Base-by-base conservation (phyloP, 306 rosid genomes). In the Prunus fruticosa region DNA sequence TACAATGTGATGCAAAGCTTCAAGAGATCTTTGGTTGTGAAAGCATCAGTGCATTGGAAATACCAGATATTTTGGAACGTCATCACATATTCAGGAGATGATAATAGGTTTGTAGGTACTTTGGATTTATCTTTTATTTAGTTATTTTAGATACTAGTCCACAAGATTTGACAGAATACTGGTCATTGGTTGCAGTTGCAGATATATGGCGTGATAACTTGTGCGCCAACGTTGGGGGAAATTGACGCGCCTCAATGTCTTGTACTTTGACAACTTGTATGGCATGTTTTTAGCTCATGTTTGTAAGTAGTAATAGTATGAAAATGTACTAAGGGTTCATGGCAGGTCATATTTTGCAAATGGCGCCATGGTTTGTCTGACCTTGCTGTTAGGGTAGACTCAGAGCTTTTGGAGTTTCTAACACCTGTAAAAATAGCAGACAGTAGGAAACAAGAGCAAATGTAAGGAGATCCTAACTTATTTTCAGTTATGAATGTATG, bases 21-120 rank as follows among this genome's bases (percentile, higher is more conserved):
- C 93, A 82, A 71, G 96, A 90, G 82, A 82, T 92, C 71, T 90
- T 92, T 60, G 93, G 97, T 82, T 88, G 92, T 77, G 91, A 83
- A 70, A 92, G 92, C 84, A 92, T 92, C 76, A 80, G 90, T 49
- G 91, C 96, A 14, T 73, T 87, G 80, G 93, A 93, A 78, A 90
- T 92, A 73, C 91, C 91, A 9, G 93, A 90, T 81, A 91, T 88
- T 64, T 83, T 92, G 85, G 82, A 84, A 34, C 87, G 89, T 62
- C 89, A 82, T 79, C 97, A 92, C 83, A 86, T 92, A 76, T 78
- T 78, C 87, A 85, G 94, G 76, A 88, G 89, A 84, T 82, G 92
- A 75, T 89, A 87, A 84, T 79, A 22, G 87, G 76, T 72, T 41
- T 13, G 76, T 72, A 22, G 13, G n/a, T n/a, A 0, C 67, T 0